Evolutionary conservation across 2,329 filamentous ascomycete species (phyloP).

Genomic region (Fusarium multiceps): DNA sequence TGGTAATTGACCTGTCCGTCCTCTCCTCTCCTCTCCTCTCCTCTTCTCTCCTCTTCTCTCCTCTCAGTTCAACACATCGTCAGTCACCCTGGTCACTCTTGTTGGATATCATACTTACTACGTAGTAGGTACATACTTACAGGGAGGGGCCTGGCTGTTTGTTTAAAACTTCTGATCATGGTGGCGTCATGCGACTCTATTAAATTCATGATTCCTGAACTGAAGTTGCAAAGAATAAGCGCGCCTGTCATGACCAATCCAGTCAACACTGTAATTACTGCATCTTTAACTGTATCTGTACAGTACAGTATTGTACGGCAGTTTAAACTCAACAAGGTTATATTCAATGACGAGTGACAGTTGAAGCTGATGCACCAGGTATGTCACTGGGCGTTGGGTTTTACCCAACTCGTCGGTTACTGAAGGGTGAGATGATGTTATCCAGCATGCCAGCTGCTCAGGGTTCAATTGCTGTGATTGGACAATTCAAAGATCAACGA

Average conservation of each 20-base stretch:
- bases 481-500: constrained; percentile 19
- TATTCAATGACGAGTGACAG: constrained; percentile 33
- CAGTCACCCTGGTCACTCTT: neutral
- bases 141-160: neutral
- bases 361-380: constrained; percentile 14
- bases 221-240: constrained; percentile 24
- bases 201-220: constrained; percentile 10
- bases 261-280: neutral
- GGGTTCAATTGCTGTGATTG: constrained; percentile 22
- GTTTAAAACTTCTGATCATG: constrained; percentile 7
- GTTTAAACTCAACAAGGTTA: constrained; percentile 13
- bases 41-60: neutral
- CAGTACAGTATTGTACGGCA: constrained; percentile 5
- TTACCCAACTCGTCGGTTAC: constrained; percentile 24
- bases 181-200: constrained; percentile 36
- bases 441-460: constrained; percentile 18
- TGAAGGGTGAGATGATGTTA: constrained; percentile 26
- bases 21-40: neutral
- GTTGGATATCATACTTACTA: neutral
- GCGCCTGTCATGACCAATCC: constrained; percentile 21
- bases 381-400: constrained; percentile 29
- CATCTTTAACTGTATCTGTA: neutral
- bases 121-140: neutral
- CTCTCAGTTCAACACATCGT: neutral
- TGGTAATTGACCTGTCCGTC: constrained; percentile 1